Evolutionary conservation across 768 basidiomycete species (phyloP).

Genomic region (Myochromella boudieri): DNA sequence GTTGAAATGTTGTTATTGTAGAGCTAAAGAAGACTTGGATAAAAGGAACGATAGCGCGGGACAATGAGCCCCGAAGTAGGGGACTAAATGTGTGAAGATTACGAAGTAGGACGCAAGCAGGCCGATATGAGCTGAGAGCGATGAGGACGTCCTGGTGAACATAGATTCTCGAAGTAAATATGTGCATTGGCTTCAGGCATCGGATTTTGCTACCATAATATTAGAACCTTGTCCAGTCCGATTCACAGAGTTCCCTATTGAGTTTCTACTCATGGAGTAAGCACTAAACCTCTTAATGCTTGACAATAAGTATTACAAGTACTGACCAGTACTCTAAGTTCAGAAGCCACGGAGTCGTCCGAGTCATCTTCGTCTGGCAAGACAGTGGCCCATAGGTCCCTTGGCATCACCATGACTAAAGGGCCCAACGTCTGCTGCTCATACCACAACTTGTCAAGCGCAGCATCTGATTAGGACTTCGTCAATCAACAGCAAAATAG

Average conservation of each 20-base stretch:
- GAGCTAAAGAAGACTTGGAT: no score
- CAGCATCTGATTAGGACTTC: neutral
- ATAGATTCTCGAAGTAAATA: neutral
- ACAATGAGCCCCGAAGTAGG: no score
- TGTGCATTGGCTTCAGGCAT: neutral
- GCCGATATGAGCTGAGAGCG: no score
- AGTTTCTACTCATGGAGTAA: neutral
- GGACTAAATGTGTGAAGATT: no score
- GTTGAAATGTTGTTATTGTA: no score
- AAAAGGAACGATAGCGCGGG: no score
- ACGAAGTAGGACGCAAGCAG: no score
- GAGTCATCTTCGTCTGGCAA: no score
- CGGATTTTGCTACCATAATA: slow-evolving; percentile 1
- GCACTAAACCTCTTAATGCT: neutral
- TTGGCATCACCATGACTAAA: slow-evolving; percentile 5
- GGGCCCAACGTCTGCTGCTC: neutral
- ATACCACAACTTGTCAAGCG: slow-evolving; percentile 1
- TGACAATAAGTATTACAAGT: neutral
- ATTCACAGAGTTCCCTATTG: neutral
- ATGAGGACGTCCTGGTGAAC: neutral
- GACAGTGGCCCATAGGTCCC: no score
- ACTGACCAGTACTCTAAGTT: neutral
- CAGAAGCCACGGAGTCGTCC: no score
- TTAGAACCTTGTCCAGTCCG: neutral
- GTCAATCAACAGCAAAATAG: neutral